Evolutionary conservation across 805 yeast genomes (phyloP), one percentile per base, ranked within the genome.

Genomic region (Wickerhamiella brachini): DNA sequence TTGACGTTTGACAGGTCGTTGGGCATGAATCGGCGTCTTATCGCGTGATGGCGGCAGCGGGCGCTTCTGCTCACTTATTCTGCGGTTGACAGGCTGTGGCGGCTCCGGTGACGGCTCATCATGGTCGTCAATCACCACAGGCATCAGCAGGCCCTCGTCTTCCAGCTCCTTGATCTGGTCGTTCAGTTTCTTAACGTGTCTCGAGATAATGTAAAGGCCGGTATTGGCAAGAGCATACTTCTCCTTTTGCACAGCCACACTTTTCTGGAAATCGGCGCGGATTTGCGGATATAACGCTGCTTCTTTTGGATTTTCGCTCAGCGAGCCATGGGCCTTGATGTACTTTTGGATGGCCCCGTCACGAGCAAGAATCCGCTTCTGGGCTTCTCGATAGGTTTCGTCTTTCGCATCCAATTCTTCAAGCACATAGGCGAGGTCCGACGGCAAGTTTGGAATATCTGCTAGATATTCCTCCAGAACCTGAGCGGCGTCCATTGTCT

Each of bases 401-500:
- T 90, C 97, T 53, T 81, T 78, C 39, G 72, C 75, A 49, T 81
- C 75, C 38, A 90, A 74, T 65, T 93, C 97, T 49, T 84, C 84
- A 47, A 90, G 68, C 38, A 87, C 68, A 60, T 84, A 86, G 50
- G 81, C 81, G 44, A 90, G 75, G 66, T 90, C 98, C 5, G 86
- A 80, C 22, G 96, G 96, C 44, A 93, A 73, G 59, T 89, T 90
- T 10, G 90, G 79, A 44, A 90, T 49, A 51, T 69, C 71, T 31
- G 69, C 67, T 4, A 82, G 77, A 53, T 82, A 80, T 58, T 82
- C 85, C 56, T 83, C 90, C 39, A 83, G 65, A 7, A 81, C 76
- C 0, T 93, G 77, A n/a, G 95, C 88, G 3, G 97, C 89, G 68
- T 89, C 97, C 95, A 86, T 86, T 13, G 48, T 59, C 7, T 29